Conservation (phyloP, 2,329 filamentous ascomycete genomes). For the Hypoxylon rubiginosum region DNA sequence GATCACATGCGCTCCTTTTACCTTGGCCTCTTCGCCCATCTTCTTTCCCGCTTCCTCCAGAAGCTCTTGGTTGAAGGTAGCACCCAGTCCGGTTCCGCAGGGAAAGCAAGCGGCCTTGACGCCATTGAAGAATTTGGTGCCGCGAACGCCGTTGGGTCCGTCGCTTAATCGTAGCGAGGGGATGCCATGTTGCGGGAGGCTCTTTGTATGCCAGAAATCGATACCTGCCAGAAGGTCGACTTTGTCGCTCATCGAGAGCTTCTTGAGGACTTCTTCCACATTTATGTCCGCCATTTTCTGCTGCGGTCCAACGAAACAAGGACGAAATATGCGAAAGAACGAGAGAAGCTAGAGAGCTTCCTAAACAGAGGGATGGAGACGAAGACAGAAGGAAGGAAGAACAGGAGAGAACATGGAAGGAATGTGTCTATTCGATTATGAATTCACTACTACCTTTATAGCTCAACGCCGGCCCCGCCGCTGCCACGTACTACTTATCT, state of each 20-base stretch:
- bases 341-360: background rate
- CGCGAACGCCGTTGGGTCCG: constrained; percentile 77
- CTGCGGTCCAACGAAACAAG: background rate
- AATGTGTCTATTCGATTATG: constrained; percentile 15
- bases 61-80: constrained; percentile 69
- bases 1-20: constrained; percentile 70
- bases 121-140: constrained; percentile 77
- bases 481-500: constrained; percentile 21
- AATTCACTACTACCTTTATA: constrained; percentile 27
- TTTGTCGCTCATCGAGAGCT: constrained; percentile 67
- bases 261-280: constrained; percentile 67
- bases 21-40: constrained; percentile 67
- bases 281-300: constrained; percentile 64
- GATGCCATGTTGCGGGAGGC: constrained; percentile 70
- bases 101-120: constrained; percentile 71
- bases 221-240: constrained; percentile 67
- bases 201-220: constrained; percentile 78
- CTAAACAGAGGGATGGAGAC: background rate
- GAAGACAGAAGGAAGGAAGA: background rate
- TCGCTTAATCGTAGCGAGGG: constrained; percentile 76
- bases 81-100: constrained; percentile 69
- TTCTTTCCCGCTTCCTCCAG: constrained; percentile 64
- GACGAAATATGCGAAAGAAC: background rate
- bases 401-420: background rate
- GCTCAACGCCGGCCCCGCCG: constrained; percentile 25